Base-by-base conservation (phyloP, 1,284 basidiomycete species). In the Tremellales sp. region DNA sequence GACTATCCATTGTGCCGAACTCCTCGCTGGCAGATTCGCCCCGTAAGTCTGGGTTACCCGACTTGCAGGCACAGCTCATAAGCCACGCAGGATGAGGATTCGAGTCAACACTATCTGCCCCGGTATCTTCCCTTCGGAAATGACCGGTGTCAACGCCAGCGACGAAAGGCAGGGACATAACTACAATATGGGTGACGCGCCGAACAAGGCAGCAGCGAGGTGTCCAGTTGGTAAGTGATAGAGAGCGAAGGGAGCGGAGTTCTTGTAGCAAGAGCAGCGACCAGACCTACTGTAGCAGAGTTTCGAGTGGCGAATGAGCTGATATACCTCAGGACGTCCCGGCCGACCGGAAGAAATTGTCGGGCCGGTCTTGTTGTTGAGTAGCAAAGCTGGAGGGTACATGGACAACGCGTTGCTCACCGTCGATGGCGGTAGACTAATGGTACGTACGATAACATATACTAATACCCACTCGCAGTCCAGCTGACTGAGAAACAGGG, bases 271-370 rank as follows among this genome's bases (percentile, higher is more conserved):
- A n/a, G 29, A n/a, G n/a, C 29, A n/a, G 29, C 10, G 29, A 33
- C 29, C 29, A 4, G 54, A n/a, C 64, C 21, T 64, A 60, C 59
- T 23, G 40, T 54, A 46, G 3, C 23, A 10, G 1, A 11, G n/a
- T 22, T 17, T 15, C 23, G 45, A 21, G n/a, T 19, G 31, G 29
- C 4, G 11, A 24, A 17, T n/a, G n/a, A n/a, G n/a, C 33, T 26
- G 33, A 15, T 23, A 21, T 37, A 19, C 37, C 22, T 15, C 17
- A 65, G 65, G 65, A 19, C 65, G 69, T 21, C 60, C 59, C 1
- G 71, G 71, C 4, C 27, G 57, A 17, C 60, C 61, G 17, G 59
- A 68, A 36, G 70, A 73, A 53, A 73, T 73, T 31, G 64, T 65
- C 22, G 69, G 69, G 10, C 68, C 69, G 8, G 58, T 56, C 15